Evolutionary conservation across 352 stramenopile species (phyloP).

Genomic region (Phytophthora kernoviae): DNA sequence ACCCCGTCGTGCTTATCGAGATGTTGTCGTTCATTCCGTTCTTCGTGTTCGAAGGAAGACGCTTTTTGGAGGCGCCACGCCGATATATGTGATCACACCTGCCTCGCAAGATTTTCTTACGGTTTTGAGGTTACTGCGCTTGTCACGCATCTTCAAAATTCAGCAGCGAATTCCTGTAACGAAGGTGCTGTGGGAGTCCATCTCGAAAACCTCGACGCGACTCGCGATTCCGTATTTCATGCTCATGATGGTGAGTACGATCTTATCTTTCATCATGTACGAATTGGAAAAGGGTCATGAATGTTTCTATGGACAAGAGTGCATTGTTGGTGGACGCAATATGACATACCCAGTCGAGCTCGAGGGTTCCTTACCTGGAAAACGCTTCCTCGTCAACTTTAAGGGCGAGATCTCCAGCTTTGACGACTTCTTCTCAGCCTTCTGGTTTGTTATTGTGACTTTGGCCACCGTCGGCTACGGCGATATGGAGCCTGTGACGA

Average conservation of each 20-base stretch:
- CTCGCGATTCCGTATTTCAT: constrained; percentile 84
- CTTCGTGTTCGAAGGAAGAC: constrained; percentile 57
- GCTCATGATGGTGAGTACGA: constrained; percentile 74
- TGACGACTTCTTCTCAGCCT: constrained; percentile 81
- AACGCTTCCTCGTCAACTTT: constrained; percentile 75
- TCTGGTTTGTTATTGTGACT: constrained; percentile 89
- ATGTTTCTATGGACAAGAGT: constrained; percentile 77
- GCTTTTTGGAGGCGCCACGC: constrained; percentile 36
- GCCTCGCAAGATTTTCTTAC: constrained; percentile 67
- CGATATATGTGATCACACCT: constrained; percentile 72
- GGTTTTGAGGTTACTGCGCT: constrained; percentile 58
- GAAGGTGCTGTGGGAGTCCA: constrained; percentile 77
- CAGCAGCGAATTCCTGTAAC: constrained; percentile 81
- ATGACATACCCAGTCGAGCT: constrained; percentile 63
- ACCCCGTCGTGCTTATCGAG: constrained; percentile 68
- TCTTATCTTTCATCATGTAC: constrained; percentile 82
- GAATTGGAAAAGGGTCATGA: constrained; percentile 79
- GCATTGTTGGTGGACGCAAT: constrained; percentile 59
- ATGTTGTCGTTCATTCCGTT: constrained; percentile 76
- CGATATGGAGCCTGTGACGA: constrained; percentile 77
- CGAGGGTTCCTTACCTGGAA: constrained; percentile 52
- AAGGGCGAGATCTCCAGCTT: constrained; percentile 76
- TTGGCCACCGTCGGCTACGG: constrained; percentile 75
- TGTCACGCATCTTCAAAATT: constrained; percentile 82
- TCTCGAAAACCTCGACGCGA: constrained; percentile 79